Conservation (phyloP, 495 filamentous ascomycete species). For the Aspergillus ellipticus region DNA sequence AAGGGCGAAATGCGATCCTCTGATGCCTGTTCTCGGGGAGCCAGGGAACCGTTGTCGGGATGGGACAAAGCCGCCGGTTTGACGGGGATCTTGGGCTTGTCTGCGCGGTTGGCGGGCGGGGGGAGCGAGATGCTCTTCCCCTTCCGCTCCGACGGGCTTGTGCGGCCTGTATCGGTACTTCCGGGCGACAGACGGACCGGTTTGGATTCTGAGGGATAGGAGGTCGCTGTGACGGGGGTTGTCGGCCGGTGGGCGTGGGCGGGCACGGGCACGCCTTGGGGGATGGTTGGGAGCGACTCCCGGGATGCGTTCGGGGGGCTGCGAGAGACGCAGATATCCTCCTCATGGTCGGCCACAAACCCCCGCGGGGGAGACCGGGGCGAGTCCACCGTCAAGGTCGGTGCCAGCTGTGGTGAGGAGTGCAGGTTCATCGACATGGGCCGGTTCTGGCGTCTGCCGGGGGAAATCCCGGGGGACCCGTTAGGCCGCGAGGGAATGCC, state of each 20-base stretch:
- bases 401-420: constrained; percentile 59
- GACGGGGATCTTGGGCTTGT: constrained; percentile 70
- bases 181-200: constrained; percentile 45
- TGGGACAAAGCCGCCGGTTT: constrained; percentile 40
- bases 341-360: constrained; percentile 18
- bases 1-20: constrained; percentile 76
- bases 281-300: constrained; percentile 28
- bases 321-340: constrained; percentile 24
- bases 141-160: constrained; percentile 29
- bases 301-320: constrained; percentile 26
- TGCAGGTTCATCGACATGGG: constrained; percentile 52
- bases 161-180: constrained; percentile 24
- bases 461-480: constrained; percentile 25
- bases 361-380: constrained; percentile 67
- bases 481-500: constrained; percentile 28
- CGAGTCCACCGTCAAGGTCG: constrained; percentile 68
- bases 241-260: constrained; percentile 43
- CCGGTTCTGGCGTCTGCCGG: constrained; percentile 28
- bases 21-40: constrained; percentile 34
- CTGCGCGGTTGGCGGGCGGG: constrained; percentile 72
- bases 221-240: constrained; percentile 44
- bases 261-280: constrained; percentile 36
- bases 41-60: constrained; percentile 26
- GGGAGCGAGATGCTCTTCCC: constrained; percentile 49
- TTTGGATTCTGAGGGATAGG: constrained; percentile 52